These are phyloP conservation scores for Ceriops tagal DNA, from an alignment of 345 rosid species.

Conservation along the genomic window DNA sequence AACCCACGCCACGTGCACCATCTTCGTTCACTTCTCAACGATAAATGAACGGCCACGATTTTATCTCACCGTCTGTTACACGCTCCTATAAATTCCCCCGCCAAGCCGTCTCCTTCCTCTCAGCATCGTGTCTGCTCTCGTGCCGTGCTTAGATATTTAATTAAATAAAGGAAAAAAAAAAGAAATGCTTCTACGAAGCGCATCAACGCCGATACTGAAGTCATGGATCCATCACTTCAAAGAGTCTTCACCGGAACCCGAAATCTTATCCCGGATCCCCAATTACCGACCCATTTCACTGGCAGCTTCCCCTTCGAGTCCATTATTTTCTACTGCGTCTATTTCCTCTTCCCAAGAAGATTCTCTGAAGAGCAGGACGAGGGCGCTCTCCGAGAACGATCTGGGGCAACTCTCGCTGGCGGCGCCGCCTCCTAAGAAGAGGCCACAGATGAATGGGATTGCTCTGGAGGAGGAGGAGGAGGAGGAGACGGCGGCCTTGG, in stretches of 20 bases:
- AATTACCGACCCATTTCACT: slow-evolving; percentile 33
- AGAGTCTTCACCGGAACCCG: slow-evolving; percentile 45
- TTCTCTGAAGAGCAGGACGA: background rate
- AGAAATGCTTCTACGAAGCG: slow-evolving; percentile 64
- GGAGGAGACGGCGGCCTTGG: slow-evolving; percentile 5
- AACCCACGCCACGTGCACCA: background rate
- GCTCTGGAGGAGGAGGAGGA: slow-evolving; percentile 1
- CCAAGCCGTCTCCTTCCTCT: background rate
- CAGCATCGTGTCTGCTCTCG: background rate
- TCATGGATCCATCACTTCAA: slow-evolving; percentile 49
- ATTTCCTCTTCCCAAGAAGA: background rate
- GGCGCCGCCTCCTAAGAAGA: background rate
- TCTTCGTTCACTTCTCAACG: background rate
- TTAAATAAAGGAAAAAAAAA: background rate
- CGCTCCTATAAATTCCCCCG: background rate
- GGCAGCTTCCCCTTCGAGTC: slow-evolving; percentile 28
- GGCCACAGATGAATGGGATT: background rate
- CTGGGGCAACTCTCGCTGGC: background rate
- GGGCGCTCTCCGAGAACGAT: background rate
- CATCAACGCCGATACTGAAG: slow-evolving; percentile 68
- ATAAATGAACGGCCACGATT: background rate
- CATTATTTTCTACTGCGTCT: background rate
- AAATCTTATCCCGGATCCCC: slow-evolving; percentile 27
- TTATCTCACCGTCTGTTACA: background rate
- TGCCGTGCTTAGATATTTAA: background rate